Percentiles rank a stretch among this genome's conserved stretches.
Conservation (phyloP, 129 eudicot species). For the Kitagawia praeruptora region DNA sequence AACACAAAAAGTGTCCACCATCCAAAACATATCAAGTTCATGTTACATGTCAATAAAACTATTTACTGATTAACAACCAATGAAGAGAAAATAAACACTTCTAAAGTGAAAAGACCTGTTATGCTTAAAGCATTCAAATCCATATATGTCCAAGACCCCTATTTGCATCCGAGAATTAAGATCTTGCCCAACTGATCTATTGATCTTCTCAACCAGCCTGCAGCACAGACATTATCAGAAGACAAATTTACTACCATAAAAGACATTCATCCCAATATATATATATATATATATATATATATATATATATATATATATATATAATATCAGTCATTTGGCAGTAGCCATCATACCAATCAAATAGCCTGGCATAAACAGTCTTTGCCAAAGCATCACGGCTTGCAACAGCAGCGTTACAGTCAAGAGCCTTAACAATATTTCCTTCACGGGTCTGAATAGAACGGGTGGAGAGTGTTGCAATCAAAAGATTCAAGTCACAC, state of each 20-base stretch:
- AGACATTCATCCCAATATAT: neutral
- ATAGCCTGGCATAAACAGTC: slow-evolving; percentile 82
- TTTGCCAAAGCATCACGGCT: slow-evolving; percentile 97
- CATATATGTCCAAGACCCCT: slow-evolving; percentile 94
- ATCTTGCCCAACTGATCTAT: slow-evolving; percentile 95
- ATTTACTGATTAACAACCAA: neutral
- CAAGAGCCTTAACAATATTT: slow-evolving; percentile 70
- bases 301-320: too few species aligned
- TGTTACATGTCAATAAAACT: neutral
- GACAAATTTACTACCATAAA: slow-evolving; percentile 7
- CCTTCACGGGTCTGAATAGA: slow-evolving; percentile 96
- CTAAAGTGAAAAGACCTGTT: slow-evolving; percentile 49
- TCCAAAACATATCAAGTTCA: neutral
- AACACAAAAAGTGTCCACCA: neutral
- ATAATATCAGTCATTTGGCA: neutral
- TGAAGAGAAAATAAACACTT: neutral
- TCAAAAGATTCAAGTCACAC: slow-evolving; percentile 69
- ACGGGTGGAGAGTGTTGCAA: slow-evolving; percentile 80
- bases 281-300: neutral
- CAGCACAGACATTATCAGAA: slow-evolving; percentile 13
- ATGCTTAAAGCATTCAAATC: slow-evolving; percentile 89
- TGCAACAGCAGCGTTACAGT: slow-evolving; percentile 84
- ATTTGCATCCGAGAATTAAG: slow-evolving; percentile 62
- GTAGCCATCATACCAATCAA: slow-evolving; percentile 71
- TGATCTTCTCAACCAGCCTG: slow-evolving; percentile 98